phyloP scores from a whole-genome alignment of 2,329 filamentous ascomycete genomes.

The Aspergillus arachidicola region DNA sequence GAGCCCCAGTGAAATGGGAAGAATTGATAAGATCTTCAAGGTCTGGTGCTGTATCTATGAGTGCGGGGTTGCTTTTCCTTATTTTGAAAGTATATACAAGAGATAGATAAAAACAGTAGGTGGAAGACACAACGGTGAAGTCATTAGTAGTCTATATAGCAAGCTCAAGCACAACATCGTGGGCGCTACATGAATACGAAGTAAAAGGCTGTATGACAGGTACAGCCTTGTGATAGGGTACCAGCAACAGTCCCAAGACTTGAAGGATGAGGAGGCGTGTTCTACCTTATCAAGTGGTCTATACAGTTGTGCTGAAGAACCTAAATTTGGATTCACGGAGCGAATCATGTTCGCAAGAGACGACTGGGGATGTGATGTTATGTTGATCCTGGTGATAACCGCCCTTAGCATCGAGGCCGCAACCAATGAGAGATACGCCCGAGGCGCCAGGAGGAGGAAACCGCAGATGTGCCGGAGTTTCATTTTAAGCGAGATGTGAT shows the following conservation, averaged over 20 bases:
- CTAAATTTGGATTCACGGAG: not conserved
- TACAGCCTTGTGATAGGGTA: not conserved
- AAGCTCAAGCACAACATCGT: not conserved
- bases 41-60: not conserved
- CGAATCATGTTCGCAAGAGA: conserved; percentile 14
- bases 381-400: conserved; percentile 17
- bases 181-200: not conserved
- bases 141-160: not conserved
- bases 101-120: too few species aligned
- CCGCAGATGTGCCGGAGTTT: conserved; percentile 1
- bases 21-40: not conserved
- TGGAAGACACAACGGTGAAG: too few species aligned
- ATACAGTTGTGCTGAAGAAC: conserved; percentile 9
- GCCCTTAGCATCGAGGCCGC: conserved; percentile 14
- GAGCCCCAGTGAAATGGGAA: not conserved
- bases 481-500: not conserved
- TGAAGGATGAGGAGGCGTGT: not conserved
- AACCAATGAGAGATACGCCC: conserved; percentile 11
- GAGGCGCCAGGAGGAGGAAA: conserved; percentile 1
- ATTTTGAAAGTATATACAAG: too few species aligned
- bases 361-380: conserved; percentile 18
- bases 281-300: conserved; percentile 12
- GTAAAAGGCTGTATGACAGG: not conserved
- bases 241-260: not conserved
- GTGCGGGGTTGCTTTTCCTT: not conserved